Percentiles rank a stretch among this genome's conserved stretches.
Evolutionary conservation across 768 basidiomycete species (phyloP).

Genomic region (Hebeloma cylindrosporum): DNA sequence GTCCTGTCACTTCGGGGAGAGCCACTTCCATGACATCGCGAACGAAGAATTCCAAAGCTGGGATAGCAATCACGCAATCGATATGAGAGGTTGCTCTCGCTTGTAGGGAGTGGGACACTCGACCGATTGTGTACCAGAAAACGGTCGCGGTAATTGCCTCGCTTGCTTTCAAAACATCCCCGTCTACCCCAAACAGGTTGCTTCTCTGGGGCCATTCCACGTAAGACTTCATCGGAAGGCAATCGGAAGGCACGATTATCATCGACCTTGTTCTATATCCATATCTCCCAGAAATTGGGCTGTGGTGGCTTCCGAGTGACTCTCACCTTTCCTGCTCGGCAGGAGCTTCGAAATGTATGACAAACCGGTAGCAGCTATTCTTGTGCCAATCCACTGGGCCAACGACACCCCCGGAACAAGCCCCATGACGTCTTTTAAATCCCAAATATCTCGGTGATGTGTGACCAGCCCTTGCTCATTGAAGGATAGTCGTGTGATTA

Average conservation of each 20-base stretch:
- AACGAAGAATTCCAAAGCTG: constrained; percentile 14
- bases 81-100: too few species aligned
- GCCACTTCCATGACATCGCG: too few species aligned
- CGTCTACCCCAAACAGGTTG: too few species aligned
- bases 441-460: constrained; percentile 80
- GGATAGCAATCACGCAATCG: constrained; percentile 17
- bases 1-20: background rate
- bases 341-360: constrained; percentile 41
- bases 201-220: too few species aligned
- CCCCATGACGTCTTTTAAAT: constrained; percentile 73
- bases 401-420: constrained; percentile 68
- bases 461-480: constrained; percentile 83
- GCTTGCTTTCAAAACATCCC: too few species aligned
- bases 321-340: constrained; percentile 19
- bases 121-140: too few species aligned
- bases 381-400: constrained; percentile 66
- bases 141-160: too few species aligned
- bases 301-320: constrained; percentile 13
- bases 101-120: too few species aligned
- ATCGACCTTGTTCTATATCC: constrained; percentile 23
- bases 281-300: constrained; percentile 13
- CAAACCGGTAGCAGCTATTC: constrained; percentile 59
- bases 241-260: too few species aligned
- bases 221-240: too few species aligned
- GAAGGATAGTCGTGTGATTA: constrained; percentile 72